These are phyloP conservation scores for Cyanodermella asteris DNA, from an alignment of 2,329 filamentous ascomycete genomes.

Conservation along the genomic window DNA sequence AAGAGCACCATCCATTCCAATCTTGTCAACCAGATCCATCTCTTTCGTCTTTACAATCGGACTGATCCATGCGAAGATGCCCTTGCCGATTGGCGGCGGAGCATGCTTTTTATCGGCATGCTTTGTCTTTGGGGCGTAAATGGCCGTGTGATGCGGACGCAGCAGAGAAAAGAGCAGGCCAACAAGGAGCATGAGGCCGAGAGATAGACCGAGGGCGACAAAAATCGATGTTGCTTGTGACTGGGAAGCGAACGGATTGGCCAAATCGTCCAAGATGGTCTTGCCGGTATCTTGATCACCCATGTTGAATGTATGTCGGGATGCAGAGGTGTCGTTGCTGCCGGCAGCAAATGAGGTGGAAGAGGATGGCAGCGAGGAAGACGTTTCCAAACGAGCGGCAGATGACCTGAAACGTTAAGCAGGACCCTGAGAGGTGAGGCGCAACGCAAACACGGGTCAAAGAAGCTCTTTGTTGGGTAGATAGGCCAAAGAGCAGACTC, in stretches of 20 bases:
- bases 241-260: too few relatives aligned
- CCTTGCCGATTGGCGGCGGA: slow-evolving; percentile 66
- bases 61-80: slow-evolving; percentile 68
- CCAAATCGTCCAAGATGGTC: too few relatives aligned
- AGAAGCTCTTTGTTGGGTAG: too few relatives aligned
- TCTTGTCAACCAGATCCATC: slow-evolving; percentile 51
- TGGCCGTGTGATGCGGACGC: slow-evolving; percentile 72
- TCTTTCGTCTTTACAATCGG: slow-evolving; percentile 64
- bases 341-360: too few relatives aligned
- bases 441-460: too few relatives aligned
- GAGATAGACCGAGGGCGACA: slow-evolving; percentile 58
- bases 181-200: slow-evolving; percentile 52
- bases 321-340: neutral
- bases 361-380: too few relatives aligned
- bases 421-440: too few relatives aligned
- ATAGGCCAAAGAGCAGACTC: too few relatives aligned
- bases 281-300: too few relatives aligned
- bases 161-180: slow-evolving; percentile 69
- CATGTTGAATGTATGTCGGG: neutral
- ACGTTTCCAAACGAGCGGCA: too few relatives aligned
- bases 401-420: too few relatives aligned
- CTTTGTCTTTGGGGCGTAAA: slow-evolving; percentile 87
- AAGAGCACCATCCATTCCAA: slow-evolving; percentile 76
- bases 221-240: slow-evolving; percentile 42
- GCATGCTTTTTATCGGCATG: slow-evolving; percentile 79